A percentile compares a stretch with the other conserved stretches of the same genome.
Conservation (phyloP, 1,139 yeast species). For the Nakaseomyces bracarensis region DNA sequence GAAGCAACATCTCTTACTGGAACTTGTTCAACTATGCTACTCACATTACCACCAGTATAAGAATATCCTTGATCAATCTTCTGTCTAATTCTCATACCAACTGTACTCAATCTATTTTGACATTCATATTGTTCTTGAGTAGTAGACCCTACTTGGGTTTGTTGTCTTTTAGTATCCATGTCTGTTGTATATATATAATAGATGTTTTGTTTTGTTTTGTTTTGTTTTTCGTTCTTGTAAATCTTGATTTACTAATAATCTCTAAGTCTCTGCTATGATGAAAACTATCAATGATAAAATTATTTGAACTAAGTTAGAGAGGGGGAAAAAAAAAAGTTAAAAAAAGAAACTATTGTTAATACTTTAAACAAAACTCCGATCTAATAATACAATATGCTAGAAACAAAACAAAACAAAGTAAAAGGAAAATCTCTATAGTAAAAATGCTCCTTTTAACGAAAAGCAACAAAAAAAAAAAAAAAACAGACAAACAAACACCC, state of each 20-base stretch:
- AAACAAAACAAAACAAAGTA: too few species aligned
- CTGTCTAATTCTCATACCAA: constrained; percentile 67
- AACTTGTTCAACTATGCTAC: constrained; percentile 3
- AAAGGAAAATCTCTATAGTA: too few species aligned
- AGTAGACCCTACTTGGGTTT: neutral
- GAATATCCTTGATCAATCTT: constrained; percentile 54
- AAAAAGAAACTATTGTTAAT: too few species aligned
- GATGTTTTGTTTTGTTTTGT: neutral
- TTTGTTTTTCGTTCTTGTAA: neutral
- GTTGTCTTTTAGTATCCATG: constrained; percentile 5
- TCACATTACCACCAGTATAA: constrained; percentile 5
- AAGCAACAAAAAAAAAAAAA: too few species aligned
- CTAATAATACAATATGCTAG: too few species aligned
- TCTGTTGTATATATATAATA: neutral
- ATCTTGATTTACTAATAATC: neutral
- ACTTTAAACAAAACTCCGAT: too few species aligned
- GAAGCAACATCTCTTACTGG: constrained; percentile 12
- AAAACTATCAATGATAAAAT: too few species aligned
- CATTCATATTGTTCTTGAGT: constrained; percentile 17
- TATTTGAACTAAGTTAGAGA: too few species aligned
- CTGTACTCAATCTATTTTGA: constrained; percentile 39
- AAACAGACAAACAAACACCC: too few species aligned
- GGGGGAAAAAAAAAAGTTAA: too few species aligned
- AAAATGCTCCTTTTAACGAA: too few species aligned
- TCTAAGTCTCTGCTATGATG: too few species aligned